Conservation (phyloP, 2,329 filamentous ascomycete genomes). For the Sphaerulina musiva region DNA sequence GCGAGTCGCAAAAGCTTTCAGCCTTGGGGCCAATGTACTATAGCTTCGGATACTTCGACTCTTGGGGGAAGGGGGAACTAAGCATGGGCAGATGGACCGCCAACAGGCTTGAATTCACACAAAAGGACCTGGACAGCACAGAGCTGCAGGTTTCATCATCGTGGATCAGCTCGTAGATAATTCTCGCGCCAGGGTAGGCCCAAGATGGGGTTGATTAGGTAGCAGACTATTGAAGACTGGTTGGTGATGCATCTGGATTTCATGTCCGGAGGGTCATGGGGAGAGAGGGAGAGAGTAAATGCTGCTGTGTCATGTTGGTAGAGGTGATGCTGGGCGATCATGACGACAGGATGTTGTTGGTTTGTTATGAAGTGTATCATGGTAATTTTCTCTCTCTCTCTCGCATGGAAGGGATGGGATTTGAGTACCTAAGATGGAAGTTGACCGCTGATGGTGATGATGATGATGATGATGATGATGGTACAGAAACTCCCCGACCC, state of each 20-base stretch:
- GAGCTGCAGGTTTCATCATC: background rate
- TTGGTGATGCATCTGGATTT: background rate
- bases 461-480: no score
- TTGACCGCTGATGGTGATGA: no score
- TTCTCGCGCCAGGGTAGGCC: background rate
- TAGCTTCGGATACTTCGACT: constrained; percentile 7
- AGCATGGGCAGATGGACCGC: background rate
- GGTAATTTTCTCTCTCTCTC: no score
- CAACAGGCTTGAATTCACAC: background rate
- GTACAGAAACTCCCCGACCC: no score
- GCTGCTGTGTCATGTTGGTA: no score
- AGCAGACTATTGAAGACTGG: constrained; percentile 5
- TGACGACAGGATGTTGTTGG: no score
- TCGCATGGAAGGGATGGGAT: no score
- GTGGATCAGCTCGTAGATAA: background rate
- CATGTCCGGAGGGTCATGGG: background rate
- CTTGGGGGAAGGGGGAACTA: background rate
- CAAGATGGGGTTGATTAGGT: constrained; percentile 2
- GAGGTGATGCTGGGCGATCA: no score
- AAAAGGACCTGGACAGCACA: background rate
- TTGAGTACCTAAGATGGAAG: no score
- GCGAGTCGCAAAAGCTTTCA: constrained; percentile 5
- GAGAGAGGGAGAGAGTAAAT: background rate
- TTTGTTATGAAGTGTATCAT: no score
- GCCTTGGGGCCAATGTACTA: constrained; percentile 1